phyloP scores from a whole-genome alignment of 1,139 yeast species.

The Sugiyamaella sp. region DNA sequence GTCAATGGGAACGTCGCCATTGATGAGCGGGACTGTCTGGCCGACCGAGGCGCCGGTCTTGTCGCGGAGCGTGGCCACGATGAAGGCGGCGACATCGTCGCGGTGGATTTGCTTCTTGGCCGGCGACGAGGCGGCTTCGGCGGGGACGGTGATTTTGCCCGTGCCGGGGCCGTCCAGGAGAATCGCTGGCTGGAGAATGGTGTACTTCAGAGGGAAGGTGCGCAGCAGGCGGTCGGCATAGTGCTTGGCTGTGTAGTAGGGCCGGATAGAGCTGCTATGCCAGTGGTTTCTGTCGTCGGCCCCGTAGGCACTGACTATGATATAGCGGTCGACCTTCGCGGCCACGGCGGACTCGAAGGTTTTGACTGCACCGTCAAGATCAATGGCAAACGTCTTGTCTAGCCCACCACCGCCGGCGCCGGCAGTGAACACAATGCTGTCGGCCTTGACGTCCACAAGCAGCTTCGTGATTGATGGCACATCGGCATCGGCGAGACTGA shows the following conservation, averaged over 20 bases:
- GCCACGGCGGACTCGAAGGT: slow-evolving; percentile 57
- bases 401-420: slow-evolving; percentile 62
- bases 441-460: slow-evolving; percentile 48
- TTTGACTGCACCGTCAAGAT: slow-evolving; percentile 64
- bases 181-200: slow-evolving; percentile 55
- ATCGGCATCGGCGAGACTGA: slow-evolving; percentile 47
- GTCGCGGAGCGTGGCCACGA: slow-evolving; percentile 23
- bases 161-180: slow-evolving; percentile 48
- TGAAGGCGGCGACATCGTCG: slow-evolving; percentile 29
- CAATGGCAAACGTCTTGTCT: slow-evolving; percentile 55
- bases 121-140: slow-evolving; percentile 9
- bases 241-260: slow-evolving; percentile 57
- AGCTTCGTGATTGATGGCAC: slow-evolving; percentile 46
- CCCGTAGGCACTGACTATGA: slow-evolving; percentile 60
- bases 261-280: slow-evolving; percentile 42
- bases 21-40: slow-evolving; percentile 28
- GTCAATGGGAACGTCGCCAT: slow-evolving; percentile 25
- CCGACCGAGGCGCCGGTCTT: slow-evolving; percentile 19
- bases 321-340: slow-evolving; percentile 52
- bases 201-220: slow-evolving; percentile 49
- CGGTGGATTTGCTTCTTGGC: slow-evolving; percentile 19
- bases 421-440: slow-evolving; percentile 63
- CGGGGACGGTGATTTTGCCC: slow-evolving; percentile 40
- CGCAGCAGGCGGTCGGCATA: slow-evolving; percentile 57
- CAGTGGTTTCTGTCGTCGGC: slow-evolving; percentile 53